Evolutionary conservation across 306 rosid genomes (phyloP).

Genomic region (Prosopis cineraria): DNA sequence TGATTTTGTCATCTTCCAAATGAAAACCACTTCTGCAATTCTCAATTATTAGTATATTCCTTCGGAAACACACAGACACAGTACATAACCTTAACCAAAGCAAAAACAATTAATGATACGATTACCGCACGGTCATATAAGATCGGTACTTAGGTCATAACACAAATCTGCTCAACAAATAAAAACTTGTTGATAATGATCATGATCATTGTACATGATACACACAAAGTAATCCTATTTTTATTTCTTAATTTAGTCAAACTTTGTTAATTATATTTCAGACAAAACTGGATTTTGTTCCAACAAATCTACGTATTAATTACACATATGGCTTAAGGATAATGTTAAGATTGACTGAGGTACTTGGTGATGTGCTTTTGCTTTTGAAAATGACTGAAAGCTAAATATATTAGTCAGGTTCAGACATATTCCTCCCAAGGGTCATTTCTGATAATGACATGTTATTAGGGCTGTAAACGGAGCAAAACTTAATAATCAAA

Average conservation of each 20-base stretch:
- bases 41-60: not conserved
- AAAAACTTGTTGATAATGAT: slow-evolving; percentile 27
- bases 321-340: not conserved
- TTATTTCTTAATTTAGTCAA: not conserved
- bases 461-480: not conserved
- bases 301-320: not conserved
- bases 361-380: not conserved
- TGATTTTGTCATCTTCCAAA: slow-evolving; percentile 73
- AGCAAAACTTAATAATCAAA: not conserved
- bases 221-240: not conserved
- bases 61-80: slow-evolving; percentile 18
- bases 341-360: not conserved
- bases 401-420: not conserved
- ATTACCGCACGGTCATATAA: slow-evolving; percentile 31
- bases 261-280: not conserved
- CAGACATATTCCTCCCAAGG: not conserved
- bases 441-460: slow-evolving; percentile 4
- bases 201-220: not conserved
- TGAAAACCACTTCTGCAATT: slow-evolving; percentile 41
- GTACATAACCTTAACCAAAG: slow-evolving; percentile 36
- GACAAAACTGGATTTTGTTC: not conserved
- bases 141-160: slow-evolving; percentile 7
- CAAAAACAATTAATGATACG: slow-evolving; percentile 33
- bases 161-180: not conserved
- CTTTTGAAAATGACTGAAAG: slow-evolving; percentile 18